phyloP scores from a whole-genome alignment of 495 filamentous ascomycete genomes.

The Clohesyomyces aquaticus region DNA sequence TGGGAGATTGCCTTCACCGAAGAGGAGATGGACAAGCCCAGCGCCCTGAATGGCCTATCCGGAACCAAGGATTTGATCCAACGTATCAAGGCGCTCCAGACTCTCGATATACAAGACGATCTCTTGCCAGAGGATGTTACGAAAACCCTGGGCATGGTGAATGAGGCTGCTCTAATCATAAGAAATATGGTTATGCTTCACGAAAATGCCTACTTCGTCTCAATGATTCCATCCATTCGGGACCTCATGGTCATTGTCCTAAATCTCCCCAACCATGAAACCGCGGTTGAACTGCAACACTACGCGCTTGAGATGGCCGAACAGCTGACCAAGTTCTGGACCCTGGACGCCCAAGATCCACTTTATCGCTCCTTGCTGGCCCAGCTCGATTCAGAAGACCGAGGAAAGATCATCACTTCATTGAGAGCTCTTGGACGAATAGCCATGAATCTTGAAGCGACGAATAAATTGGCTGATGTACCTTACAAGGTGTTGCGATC shows the following conservation, averaged over 20 bases:
- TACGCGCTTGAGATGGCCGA: slow-evolving; percentile 93
- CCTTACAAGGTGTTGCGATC: slow-evolving; percentile 65
- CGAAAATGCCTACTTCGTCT: slow-evolving; percentile 84
- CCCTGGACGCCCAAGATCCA: slow-evolving; percentile 69
- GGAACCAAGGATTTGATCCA: slow-evolving; percentile 77
- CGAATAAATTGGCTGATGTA: slow-evolving; percentile 75
- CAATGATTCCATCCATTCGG: slow-evolving; percentile 69
- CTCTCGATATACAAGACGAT: slow-evolving; percentile 64
- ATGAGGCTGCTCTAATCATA: slow-evolving; percentile 83
- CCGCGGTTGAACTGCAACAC: slow-evolving; percentile 83
- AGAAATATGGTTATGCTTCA: slow-evolving; percentile 90
- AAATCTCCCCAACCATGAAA: slow-evolving; percentile 73
- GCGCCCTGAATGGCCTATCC: slow-evolving; percentile 72
- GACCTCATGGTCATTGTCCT: slow-evolving; percentile 82
- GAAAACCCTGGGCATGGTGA: slow-evolving; percentile 71
- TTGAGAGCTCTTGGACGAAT: slow-evolving; percentile 85
- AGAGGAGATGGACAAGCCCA: slow-evolving; percentile 52
- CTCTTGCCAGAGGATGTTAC: slow-evolving; percentile 72
- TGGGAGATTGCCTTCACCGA: slow-evolving; percentile 76
- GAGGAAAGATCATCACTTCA: slow-evolving; percentile 83
- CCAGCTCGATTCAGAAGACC: slow-evolving; percentile 73
- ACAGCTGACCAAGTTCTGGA: slow-evolving; percentile 79
- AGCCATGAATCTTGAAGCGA: slow-evolving; percentile 77
- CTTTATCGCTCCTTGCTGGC: slow-evolving; percentile 75
- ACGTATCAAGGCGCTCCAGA: slow-evolving; percentile 59